phyloP scores from a whole-genome alignment of 2,329 filamentous ascomycete genomes.

The Xylariales sp. region DNA sequence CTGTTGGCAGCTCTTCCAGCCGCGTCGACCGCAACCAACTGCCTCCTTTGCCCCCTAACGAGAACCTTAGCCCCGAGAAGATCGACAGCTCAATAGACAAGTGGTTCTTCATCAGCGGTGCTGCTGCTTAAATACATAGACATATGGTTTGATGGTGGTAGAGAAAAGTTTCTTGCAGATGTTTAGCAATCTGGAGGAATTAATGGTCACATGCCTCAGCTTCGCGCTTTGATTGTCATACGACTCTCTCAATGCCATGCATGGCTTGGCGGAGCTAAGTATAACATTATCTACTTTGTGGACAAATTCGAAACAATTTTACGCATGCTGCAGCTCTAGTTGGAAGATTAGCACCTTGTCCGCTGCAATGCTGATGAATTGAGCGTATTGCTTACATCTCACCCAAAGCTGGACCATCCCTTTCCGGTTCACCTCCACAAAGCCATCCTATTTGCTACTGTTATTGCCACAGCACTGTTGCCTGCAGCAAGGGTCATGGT shows the following conservation, averaged over 20 bases:
- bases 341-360: too few relatives aligned
- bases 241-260: background rate
- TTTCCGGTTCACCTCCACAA: too few relatives aligned
- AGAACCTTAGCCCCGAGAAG: constrained; percentile 79
- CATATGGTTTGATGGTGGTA: background rate
- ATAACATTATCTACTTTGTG: too few relatives aligned
- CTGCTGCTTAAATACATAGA: constrained; percentile 60
- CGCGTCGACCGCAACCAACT: constrained; percentile 66
- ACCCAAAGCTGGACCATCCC: too few relatives aligned
- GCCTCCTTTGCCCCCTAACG: constrained; percentile 69
- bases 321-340: too few relatives aligned
- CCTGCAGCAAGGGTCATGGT: too few relatives aligned
- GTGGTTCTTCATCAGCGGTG: constrained; percentile 99
- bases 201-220: background rate
- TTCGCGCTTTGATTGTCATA: background rate
- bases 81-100: constrained; percentile 98
- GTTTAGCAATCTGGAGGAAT: background rate
- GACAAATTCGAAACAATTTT: too few relatives aligned
- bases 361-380: too few relatives aligned
- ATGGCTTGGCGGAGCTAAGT: too few relatives aligned
- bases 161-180: constrained; percentile 2
- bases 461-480: too few relatives aligned
- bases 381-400: too few relatives aligned
- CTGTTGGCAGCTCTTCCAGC: constrained; percentile 67
- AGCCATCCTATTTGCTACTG: too few relatives aligned